Base-by-base conservation (phyloP, 2,329 filamentous ascomycete genomes). In the Acarospora socialis region DNA sequence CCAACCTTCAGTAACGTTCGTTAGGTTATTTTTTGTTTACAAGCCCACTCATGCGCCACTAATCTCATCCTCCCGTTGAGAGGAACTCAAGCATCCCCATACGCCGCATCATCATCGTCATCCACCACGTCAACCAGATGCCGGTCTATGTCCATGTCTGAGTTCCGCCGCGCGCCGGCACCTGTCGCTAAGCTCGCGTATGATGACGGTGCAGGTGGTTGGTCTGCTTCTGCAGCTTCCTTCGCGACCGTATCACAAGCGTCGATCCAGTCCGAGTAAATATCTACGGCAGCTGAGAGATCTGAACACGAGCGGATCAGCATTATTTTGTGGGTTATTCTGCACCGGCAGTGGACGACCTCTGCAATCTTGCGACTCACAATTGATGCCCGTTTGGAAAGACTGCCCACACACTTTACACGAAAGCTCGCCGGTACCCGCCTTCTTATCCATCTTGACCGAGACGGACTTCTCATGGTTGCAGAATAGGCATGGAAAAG, bases 201-300 rank as follows among this genome's bases (percentile, higher is more conserved):
- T 6, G 39, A 37, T 12, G 35, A 32, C 23, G 23, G 23, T n/a
- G 17, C n/a, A n/a, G n/a, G n/a, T n/a, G n/a, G n/a, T n/a, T n/a
- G n/a, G n/a, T n/a, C n/a, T n/a, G 50, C 55, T 9, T 54, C 58
- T 12, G 61, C 65, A 13, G 65, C 62, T 38, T 74, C 65, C 48
- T 79, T 76, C 10, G 75, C 75, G 30, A 81, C 76, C 4, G 71
- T 66, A 50, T 82, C 77, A 51, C 77, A 81, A n/a, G 90, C 90
- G 59, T 98, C 90, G 41, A 98, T 82, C 90, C 90, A 98, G 56
- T 95, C 90, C 20, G 82, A 81, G 52, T 98, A 98, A 5, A 98
- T 87, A 52, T 98, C 90, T 28, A 98, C 84, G 0, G 83, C 73
- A 9, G 81, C 81, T 16, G 82, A 92, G 16, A 95, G 73, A 55